Evolutionary conservation across 164 flowering plant genomes (phyloP).

Genomic region (Chimonanthus salicifolius): DNA sequence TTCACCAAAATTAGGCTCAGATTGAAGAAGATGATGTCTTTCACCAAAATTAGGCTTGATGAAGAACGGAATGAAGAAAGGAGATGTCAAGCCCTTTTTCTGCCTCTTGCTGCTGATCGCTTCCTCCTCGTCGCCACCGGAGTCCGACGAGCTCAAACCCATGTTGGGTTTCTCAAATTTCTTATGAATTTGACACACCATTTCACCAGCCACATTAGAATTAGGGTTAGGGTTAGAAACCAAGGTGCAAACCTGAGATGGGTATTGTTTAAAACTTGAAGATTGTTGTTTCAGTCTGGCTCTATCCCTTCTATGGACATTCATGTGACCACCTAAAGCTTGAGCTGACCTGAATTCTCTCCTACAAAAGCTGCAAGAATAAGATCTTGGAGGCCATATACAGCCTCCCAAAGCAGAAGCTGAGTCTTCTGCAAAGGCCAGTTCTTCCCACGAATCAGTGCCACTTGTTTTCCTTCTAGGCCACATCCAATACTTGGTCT

Average conservation of each 20-base stretch:
- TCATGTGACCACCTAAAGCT: constrained; percentile 97
- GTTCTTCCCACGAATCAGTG: constrained; percentile 83
- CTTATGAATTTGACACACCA: constrained; percentile 14
- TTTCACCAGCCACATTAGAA: constrained; percentile 10
- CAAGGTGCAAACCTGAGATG: constrained; percentile 32
- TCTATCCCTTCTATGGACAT: constrained; percentile 83
- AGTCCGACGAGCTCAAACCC: constrained; percentile 23
- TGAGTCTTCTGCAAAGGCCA: constrained; percentile 87
- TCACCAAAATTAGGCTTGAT: constrained; percentile 20
- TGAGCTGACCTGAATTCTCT: constrained; percentile 92
- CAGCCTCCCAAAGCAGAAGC: constrained; percentile 72
- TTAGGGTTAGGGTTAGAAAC: constrained; percentile 40
- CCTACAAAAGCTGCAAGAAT: constrained; percentile 77
- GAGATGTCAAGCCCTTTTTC: constrained; percentile 16
- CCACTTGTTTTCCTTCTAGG: constrained; percentile 31
- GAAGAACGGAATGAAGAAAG: constrained; percentile 18
- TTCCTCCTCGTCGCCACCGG: constrained; percentile 22
- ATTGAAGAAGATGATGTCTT: constrained; percentile 9
- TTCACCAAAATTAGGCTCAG: constrained; percentile 19
- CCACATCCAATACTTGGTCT: constrained; percentile 58
- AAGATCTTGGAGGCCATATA: constrained; percentile 91
- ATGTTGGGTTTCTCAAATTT: constrained; percentile 14
- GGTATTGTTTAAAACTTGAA: constrained; percentile 21
- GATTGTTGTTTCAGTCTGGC: constrained; percentile 69
- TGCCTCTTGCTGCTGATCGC: constrained; percentile 33